Percentiles rank a stretch among this genome's conserved stretches.
phyloP scores from a whole-genome alignment of 225 moss, liverwort and hornwort genomes.

The Ulota crispa region DNA sequence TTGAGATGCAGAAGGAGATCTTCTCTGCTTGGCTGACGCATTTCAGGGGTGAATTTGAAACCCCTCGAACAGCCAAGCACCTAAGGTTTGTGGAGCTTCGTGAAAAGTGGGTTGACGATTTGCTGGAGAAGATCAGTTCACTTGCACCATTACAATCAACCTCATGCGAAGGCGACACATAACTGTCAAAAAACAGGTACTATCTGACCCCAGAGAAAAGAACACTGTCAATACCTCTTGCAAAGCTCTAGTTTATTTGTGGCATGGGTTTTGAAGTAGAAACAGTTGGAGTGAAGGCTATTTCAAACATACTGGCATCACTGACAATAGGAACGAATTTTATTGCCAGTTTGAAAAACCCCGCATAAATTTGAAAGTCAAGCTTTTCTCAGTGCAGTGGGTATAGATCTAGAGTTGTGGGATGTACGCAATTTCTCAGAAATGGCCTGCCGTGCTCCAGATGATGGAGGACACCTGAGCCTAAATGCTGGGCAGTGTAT shows the following conservation, averaged over 20 bases:
- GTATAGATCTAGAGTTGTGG: neutral
- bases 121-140: neutral
- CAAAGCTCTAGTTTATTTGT: neutral
- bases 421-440: no score
- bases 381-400: neutral
- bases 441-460: neutral
- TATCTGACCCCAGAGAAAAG: neutral
- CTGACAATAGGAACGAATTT: no score
- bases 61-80: neutral
- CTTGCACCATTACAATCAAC: neutral
- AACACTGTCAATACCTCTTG: no score
- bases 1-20: neutral
- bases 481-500: neutral
- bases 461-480: neutral
- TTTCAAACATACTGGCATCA: no score
- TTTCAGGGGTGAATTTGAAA: no score
- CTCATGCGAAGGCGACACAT: no score
- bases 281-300: no score
- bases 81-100: neutral
- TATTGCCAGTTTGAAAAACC: no score
- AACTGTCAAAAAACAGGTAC: no score
- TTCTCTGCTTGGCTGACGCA: fast-evolving
- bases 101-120: neutral
- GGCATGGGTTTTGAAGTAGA: no score
- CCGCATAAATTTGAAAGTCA: no score